A percentile compares a stretch with the other conserved stretches of the same genome.
Evolutionary conservation across 108 stramenopile species (phyloP).

Genomic region (Parietichytrium sp.): DNA sequence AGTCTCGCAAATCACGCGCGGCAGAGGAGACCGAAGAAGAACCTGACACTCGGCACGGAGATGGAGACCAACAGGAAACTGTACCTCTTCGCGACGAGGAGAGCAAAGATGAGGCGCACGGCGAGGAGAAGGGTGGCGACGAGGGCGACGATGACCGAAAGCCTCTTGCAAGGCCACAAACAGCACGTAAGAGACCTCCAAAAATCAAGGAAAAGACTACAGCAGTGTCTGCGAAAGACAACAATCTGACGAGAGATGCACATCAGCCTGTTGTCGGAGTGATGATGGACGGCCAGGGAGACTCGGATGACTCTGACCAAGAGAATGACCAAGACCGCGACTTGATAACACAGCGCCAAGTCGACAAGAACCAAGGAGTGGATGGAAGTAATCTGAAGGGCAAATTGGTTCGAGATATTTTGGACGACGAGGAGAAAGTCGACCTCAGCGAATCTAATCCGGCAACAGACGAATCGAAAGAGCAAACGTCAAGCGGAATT

Average conservation of each 20-base stretch:
- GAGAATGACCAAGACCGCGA: slow-evolving; percentile 45
- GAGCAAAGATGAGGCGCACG: background rate
- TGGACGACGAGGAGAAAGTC: slow-evolving; percentile 42
- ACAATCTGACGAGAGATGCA: too few relatives aligned
- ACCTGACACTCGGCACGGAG: too few relatives aligned
- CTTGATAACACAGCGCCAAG: background rate
- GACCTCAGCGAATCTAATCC: background rate
- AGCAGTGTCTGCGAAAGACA: background rate
- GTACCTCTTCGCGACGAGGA: too few relatives aligned
- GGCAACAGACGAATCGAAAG: background rate
- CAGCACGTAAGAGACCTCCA: slow-evolving; percentile 63
- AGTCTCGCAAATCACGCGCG: too few relatives aligned
- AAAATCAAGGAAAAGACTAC: slow-evolving; percentile 48
- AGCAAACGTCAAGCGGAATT: background rate
- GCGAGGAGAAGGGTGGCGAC: background rate
- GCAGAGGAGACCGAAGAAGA: too few relatives aligned
- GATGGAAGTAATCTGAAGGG: slow-evolving; percentile 35
- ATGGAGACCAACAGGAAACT: too few relatives aligned
- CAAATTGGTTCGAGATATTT: background rate
- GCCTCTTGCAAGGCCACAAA: slow-evolving; percentile 54
- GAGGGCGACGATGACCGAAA: background rate
- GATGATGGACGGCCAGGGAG: slow-evolving; percentile 38
- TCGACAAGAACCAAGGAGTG: slow-evolving; percentile 44
- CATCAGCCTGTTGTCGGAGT: slow-evolving; percentile 22
- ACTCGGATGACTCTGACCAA: slow-evolving; percentile 43